phyloP scores from a whole-genome alignment of 2,329 filamentous ascomycete genomes.

The Pseudonectria buxi region DNA sequence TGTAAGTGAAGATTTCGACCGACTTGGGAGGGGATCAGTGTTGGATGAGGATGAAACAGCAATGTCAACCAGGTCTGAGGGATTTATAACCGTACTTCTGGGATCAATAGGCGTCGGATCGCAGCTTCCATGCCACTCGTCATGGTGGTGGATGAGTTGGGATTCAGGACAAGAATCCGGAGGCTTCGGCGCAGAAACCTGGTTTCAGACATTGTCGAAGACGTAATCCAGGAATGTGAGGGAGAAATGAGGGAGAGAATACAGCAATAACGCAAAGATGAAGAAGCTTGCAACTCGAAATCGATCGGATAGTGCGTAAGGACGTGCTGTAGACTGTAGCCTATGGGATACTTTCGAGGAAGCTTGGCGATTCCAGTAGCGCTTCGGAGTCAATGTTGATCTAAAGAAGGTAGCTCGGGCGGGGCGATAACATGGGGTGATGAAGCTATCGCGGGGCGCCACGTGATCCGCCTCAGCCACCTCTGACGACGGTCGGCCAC shows the following conservation, averaged over 20 bases:
- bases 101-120: slow-evolving; percentile 34
- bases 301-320: too few relatives aligned
- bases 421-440: slow-evolving; percentile 1
- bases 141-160: slow-evolving; percentile 70
- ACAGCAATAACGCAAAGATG: too few relatives aligned
- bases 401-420: not conserved
- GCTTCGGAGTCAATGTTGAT: too few relatives aligned
- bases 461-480: slow-evolving; percentile 32
- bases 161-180: slow-evolving; percentile 65
- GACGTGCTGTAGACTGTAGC: too few relatives aligned
- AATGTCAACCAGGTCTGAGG: not conserved
- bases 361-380: too few relatives aligned
- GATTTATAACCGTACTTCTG: slow-evolving; percentile 14
- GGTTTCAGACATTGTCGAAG: slow-evolving; percentile 15
- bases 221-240: slow-evolving; percentile 8
- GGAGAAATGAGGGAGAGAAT: slow-evolving; percentile 3
- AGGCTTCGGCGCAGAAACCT: slow-evolving; percentile 12
- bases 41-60: slow-evolving; percentile 3
- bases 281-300: too few relatives aligned
- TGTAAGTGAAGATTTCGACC: slow-evolving; percentile 55
- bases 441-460: slow-evolving; percentile 26
- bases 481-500: slow-evolving; percentile 30
- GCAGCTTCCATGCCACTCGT: slow-evolving; percentile 55
- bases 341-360: too few relatives aligned
- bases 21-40: slow-evolving; percentile 28